These are phyloP conservation scores for Cucurbita maxima DNA, from an alignment of 306 rosid species.

Conservation along the genomic window DNA sequence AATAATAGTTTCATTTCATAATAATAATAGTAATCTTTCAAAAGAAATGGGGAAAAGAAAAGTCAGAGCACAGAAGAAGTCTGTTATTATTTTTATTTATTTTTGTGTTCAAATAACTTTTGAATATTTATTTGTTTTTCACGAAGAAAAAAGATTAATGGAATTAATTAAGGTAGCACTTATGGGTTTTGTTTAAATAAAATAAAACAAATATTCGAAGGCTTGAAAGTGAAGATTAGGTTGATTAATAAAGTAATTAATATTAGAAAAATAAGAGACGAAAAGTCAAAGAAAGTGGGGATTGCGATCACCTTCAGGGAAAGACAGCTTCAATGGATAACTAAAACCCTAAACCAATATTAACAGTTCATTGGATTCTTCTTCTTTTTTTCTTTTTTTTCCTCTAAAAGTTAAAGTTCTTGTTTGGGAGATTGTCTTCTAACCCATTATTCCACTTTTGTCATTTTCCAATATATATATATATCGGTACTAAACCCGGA, in stretches of 20 bases:
- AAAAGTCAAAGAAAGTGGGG: slow-evolving; percentile 78
- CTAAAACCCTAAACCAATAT: not conserved
- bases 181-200: not conserved
- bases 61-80: slow-evolving; percentile 1
- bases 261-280: not conserved
- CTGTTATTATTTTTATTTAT: not conserved
- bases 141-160: not conserved
- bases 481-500: not conserved
- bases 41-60: not conserved
- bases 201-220: slow-evolving; percentile 33
- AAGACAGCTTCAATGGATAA: slow-evolving; percentile 9
- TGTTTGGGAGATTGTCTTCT: not conserved
- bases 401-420: not conserved
- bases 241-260: slow-evolving; percentile 14
- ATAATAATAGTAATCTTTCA: not conserved
- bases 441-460: not conserved
- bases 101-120: not conserved
- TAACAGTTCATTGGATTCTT: slow-evolving; percentile 3
- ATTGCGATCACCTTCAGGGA: slow-evolving; percentile 32
- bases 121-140: not conserved
- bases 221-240: slow-evolving; percentile 29
- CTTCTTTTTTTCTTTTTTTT: not conserved
- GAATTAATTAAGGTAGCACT: not conserved
- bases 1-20: not conserved
- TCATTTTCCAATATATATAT: not conserved